These are phyloP conservation scores for Forsythia suspensa DNA, from an alignment of 257 asterid species.

Conservation along the genomic window DNA sequence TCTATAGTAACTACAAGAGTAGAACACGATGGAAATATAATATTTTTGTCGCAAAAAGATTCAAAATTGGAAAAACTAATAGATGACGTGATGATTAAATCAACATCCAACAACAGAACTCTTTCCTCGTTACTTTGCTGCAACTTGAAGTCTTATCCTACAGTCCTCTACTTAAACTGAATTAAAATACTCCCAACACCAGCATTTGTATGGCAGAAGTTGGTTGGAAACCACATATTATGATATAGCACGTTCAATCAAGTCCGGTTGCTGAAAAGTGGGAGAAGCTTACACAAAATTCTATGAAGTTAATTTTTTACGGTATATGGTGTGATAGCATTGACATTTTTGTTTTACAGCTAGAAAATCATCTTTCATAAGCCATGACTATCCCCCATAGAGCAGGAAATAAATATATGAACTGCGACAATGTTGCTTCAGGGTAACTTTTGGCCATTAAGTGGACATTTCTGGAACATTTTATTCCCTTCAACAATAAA, in stretches of 20 bases:
- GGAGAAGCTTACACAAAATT: not conserved
- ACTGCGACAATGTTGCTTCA: not conserved
- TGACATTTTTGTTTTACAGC: not conserved
- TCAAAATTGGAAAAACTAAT: not conserved
- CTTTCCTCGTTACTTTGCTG: not conserved
- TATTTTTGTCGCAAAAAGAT: not conserved
- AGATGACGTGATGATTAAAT: not conserved
- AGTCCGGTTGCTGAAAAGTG: not conserved
- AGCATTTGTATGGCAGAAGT: not conserved
- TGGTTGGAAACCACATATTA: not conserved
- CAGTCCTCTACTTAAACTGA: not conserved
- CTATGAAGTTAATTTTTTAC: not conserved
- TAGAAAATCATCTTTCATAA: not conserved
- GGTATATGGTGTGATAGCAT: not conserved
- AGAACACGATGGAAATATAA: not conserved
- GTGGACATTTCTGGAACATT: not conserved
- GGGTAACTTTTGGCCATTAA: not conserved
- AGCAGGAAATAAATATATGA: not conserved
- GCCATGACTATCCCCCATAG: not conserved
- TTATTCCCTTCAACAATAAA: not conserved
- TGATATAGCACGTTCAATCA: not conserved
- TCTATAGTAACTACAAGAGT: conserved; percentile 68
- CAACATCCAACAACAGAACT: not conserved
- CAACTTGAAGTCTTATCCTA: not conserved
- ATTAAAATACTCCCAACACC: not conserved